Conservation (phyloP, 768 basidiomycete genomes). For the Termitomyces heimii region DNA sequence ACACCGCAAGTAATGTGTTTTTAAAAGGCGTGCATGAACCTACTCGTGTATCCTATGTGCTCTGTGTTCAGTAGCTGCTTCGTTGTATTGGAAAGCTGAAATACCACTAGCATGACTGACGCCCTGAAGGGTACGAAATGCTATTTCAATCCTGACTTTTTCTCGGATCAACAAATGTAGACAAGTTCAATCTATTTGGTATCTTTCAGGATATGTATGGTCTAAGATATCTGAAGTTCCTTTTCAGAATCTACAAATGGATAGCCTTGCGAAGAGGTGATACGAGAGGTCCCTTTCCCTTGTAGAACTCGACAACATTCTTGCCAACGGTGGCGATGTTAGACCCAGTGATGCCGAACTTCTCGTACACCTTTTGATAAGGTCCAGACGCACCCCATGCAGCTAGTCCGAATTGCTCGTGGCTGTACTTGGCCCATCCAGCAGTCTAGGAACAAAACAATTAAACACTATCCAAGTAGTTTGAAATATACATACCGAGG, state of each 20-base stretch:
- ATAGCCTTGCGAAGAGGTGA: conserved; percentile 78
- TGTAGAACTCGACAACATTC: conserved; percentile 87
- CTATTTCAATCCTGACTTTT: not conserved
- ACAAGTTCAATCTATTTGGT: not conserved
- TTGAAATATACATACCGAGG: conserved; percentile 30
- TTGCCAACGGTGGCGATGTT: conserved; percentile 78
- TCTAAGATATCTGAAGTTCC: conserved; percentile 3
- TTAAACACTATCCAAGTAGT: conserved; percentile 9
- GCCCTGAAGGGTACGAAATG: not conserved
- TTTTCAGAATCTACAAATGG: conserved; percentile 20
- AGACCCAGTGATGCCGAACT: conserved; percentile 76
- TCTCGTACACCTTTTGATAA: conserved; percentile 86
- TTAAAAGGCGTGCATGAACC: not conserved
- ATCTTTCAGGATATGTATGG: not conserved
- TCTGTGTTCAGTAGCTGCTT: not conserved
- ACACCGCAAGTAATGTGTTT: not conserved
- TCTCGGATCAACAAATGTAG: not conserved
- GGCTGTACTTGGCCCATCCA: conserved; percentile 88
- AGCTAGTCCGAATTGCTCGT: conserved; percentile 77
- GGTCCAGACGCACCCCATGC: conserved; percentile 90
- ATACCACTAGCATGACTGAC: not conserved
- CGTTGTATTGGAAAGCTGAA: not conserved
- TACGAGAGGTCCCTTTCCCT: conserved; percentile 66
- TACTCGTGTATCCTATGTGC: not conserved
- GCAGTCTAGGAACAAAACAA: conserved; percentile 38